A percentile compares a stretch with the other conserved stretches of the same genome.
phyloP scores from a whole-genome alignment of 768 basidiomycete genomes.

The Lactifluus rugatus region DNA sequence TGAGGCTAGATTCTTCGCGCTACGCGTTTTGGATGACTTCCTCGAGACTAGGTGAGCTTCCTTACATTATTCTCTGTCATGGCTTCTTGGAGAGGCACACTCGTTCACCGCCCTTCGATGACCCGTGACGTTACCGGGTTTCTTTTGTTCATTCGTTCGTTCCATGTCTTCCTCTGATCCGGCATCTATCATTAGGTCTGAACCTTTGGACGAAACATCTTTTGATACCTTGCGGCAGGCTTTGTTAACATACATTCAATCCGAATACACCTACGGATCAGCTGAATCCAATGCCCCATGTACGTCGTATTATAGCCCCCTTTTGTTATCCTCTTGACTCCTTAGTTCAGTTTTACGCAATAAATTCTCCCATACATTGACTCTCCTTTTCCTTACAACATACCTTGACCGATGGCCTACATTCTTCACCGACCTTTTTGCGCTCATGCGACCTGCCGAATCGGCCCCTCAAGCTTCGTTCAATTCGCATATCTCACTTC shows the following conservation, averaged over 20 bases:
- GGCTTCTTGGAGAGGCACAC: background rate
- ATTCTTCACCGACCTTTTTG: slow-evolving; percentile 72
- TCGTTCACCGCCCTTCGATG: background rate
- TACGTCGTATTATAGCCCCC: slow-evolving; percentile 34
- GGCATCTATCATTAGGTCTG: slow-evolving; percentile 36
- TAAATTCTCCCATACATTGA: slow-evolving; percentile 88
- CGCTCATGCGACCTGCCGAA: slow-evolving; percentile 56
- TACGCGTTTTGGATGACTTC: slow-evolving; percentile 74
- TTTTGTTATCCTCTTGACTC: slow-evolving; percentile 14
- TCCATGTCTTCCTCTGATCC: background rate
- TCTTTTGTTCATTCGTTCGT: background rate
- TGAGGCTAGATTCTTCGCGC: slow-evolving; percentile 70
- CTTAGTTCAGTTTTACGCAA: slow-evolving; percentile 67
- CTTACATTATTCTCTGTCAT: background rate
- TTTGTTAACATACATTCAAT: slow-evolving; percentile 71
- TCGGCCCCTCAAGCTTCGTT: slow-evolving; percentile 48
- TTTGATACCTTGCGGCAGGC: slow-evolving; percentile 68
- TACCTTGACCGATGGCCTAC: slow-evolving; percentile 81
- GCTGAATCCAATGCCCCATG: slow-evolving; percentile 78
- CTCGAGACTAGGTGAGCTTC: slow-evolving; percentile 65
- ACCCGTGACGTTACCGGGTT: background rate
- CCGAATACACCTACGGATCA: slow-evolving; percentile 78
- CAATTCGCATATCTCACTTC: slow-evolving; percentile 77
- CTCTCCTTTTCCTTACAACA: slow-evolving; percentile 79
- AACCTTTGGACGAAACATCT: slow-evolving; percentile 57